Conservation (phyloP, 1,284 basidiomycete species). For the Ceratobasidium sp. region DNA sequence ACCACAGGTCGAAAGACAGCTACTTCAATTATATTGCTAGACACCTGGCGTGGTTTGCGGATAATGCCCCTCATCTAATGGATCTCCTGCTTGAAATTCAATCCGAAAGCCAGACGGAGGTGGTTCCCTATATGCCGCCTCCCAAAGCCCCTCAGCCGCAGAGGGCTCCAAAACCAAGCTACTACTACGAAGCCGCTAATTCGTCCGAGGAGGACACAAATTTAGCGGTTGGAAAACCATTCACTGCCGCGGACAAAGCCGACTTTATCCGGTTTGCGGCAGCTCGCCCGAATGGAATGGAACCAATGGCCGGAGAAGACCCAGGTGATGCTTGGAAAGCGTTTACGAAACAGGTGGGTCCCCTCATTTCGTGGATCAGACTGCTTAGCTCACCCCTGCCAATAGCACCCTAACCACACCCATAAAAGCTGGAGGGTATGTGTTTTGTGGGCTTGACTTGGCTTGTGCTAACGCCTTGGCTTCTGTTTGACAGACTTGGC, state of each 20-base stretch:
- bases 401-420: conserved; percentile 21
- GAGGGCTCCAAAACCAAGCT: conserved; percentile 5
- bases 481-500: conserved; percentile 20
- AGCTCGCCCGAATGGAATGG: conserved; percentile 34
- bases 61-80: neutral
- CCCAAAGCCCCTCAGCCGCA: neutral
- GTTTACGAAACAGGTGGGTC: conserved; percentile 7
- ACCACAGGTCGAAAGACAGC: conserved; percentile 10
- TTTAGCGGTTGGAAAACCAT: neutral
- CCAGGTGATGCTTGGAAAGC: conserved; percentile 14
- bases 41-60: conserved; percentile 15
- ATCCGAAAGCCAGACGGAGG: neutral
- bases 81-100: conserved; percentile 9
- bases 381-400: neutral
- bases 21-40: neutral
- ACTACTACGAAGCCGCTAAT: neutral
- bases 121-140: neutral
- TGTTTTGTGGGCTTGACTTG: neutral
- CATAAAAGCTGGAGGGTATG: conserved; percentile 34
- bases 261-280: conserved; percentile 32
- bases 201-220: neutral
- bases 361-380: neutral
- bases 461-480: neutral
- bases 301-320: conserved; percentile 6
- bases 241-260: conserved; percentile 5